Percentiles rank a stretch among this genome's conserved stretches.
These are phyloP conservation scores for Neurospora sp. DNA, from an alignment of 495 filamentous ascomycete genomes.

Conservation along the genomic window DNA sequence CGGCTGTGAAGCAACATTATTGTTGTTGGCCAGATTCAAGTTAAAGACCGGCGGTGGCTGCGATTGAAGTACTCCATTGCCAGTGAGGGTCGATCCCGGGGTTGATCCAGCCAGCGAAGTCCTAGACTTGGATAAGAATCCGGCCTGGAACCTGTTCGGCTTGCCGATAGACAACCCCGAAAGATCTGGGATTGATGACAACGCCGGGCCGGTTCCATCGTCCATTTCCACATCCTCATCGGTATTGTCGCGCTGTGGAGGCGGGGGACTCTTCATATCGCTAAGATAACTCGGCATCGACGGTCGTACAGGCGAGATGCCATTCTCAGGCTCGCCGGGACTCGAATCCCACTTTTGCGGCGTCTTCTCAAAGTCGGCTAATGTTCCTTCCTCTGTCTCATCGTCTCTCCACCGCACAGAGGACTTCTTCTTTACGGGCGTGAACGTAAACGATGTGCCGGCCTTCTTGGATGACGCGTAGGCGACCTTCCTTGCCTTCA, in stretches of 20 bases:
- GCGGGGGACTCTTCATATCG: neutral
- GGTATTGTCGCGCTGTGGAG: conserved; percentile 10
- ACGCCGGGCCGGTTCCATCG: conserved; percentile 37
- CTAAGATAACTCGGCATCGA: conserved; percentile 32
- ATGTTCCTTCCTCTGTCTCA: conserved; percentile 61
- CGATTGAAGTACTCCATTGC: conserved; percentile 3
- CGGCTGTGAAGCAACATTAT: neutral
- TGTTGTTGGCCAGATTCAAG: conserved; percentile 45
- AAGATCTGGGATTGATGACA: conserved; percentile 39
- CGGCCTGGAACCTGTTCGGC: conserved; percentile 77
- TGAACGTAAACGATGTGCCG: conserved; percentile 44
- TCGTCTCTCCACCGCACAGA: conserved; percentile 91
- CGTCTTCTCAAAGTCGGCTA: conserved; percentile 85
- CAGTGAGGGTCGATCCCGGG: neutral
- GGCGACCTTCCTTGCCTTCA: neutral
- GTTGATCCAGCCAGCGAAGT: conserved; percentile 4
- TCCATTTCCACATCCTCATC: conserved; percentile 34
- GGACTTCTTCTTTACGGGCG: conserved; percentile 72
- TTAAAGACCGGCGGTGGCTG: conserved; percentile 45
- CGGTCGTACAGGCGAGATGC: conserved; percentile 13
- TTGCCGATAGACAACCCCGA: conserved; percentile 40
- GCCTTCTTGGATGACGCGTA: neutral
- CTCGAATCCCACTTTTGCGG: conserved; percentile 55
- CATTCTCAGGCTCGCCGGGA: conserved; percentile 27
- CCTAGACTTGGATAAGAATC: conserved; percentile 66